Base-by-base conservation (phyloP, 495 filamentous ascomycete species). In the Penicillium daleae region DNA sequence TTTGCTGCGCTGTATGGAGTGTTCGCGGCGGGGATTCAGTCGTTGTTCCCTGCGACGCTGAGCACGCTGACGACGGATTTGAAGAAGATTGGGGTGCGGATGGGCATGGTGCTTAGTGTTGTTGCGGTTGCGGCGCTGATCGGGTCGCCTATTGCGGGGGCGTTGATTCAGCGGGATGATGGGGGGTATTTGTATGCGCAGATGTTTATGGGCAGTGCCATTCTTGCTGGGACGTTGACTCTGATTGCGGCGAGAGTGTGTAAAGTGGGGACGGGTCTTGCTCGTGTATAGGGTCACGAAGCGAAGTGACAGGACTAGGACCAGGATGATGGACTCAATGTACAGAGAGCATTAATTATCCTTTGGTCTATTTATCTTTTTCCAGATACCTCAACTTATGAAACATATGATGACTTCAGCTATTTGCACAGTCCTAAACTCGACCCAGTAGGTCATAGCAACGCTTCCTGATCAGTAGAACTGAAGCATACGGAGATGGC, bases 81-180 rank as follows among this genome's bases (percentile, higher is more conserved):
- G 67, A 81, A 83, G 29, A 92, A 90, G 71, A 80, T 82, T 22
- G 90, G 92, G 0, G 84, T 87, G 56, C 80, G 90, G 15, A 88
- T 92, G 81, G 92, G 91, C 6, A 93, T 95, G 90, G 82, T 88
- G 27, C 89, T 95, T 60, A 87, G 84, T n/a, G 85, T 92, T 42
- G 83, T 89, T 13, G 87, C 85, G 39, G 84, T 95, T 53, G 90
- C 91, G 0, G 83, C 83, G 24, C 75, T 95, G 29, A 90, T 88
- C 29, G 91, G 91, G 0, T 84, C 90, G 12, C 90, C 92, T 3
- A 86, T 96, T 61, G 89, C 86, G 0, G 92, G 91, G 0, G 83
- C 82, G 4, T 65, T 89, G 60, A 77, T 90, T 8, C 69, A 83
- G 66, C 66, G 67, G 4, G 76, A 74, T 39, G 73, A 77, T 27